Percentiles rank a stretch among this genome's conserved stretches.
Conservation (phyloP, 306 rosid genomes). For the Fragaria iinumae region DNA sequence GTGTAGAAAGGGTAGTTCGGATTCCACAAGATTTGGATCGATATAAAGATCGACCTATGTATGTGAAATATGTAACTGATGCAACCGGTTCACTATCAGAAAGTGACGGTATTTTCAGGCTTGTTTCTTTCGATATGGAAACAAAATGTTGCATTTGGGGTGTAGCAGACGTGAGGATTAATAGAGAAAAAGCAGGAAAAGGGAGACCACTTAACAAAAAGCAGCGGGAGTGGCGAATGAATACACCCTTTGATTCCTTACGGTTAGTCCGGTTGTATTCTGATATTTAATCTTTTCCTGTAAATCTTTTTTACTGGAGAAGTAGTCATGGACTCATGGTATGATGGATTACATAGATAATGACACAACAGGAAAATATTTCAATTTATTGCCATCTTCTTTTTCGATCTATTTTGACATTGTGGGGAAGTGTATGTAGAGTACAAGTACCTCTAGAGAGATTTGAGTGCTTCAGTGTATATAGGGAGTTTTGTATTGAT, state of each 20-base stretch:
- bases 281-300: slow-evolving; percentile 40
- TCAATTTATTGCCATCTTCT: background rate
- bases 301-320: background rate
- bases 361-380: background rate
- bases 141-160: slow-evolving; percentile 79
- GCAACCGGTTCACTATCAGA: slow-evolving; percentile 48
- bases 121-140: slow-evolving; percentile 73
- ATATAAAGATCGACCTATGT: slow-evolving; percentile 80
- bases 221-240: slow-evolving; percentile 83
- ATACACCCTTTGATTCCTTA: slow-evolving; percentile 64
- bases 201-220: slow-evolving; percentile 90
- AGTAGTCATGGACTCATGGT: background rate
- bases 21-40: slow-evolving; percentile 79
- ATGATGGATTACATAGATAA: background rate
- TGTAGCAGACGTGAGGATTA: slow-evolving; percentile 72
- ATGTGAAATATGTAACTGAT: slow-evolving; percentile 56
- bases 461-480: background rate
- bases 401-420: background rate
- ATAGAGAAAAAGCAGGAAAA: slow-evolving; percentile 88
- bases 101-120: slow-evolving; percentile 73
- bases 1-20: slow-evolving; percentile 80
- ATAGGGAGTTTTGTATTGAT: background rate
- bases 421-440: background rate
- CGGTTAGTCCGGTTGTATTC: slow-evolving; percentile 75
- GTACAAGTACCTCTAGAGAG: background rate